Evolutionary conservation across 768 basidiomycete species (phyloP).

Genomic region (Cubamyces lactineus): DNA sequence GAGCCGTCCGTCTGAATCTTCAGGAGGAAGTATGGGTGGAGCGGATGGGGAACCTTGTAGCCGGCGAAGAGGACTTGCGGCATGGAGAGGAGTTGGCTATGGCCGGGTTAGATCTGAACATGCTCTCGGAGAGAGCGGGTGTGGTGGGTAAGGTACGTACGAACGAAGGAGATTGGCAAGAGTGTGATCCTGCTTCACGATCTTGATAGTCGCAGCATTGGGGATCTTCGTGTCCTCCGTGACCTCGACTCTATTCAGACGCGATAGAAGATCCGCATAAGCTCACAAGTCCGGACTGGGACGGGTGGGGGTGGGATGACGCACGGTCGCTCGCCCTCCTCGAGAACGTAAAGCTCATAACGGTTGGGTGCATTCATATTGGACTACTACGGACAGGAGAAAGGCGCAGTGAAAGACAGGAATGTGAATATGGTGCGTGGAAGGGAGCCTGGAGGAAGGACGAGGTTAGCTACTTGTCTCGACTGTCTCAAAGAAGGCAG

Average conservation of each 20-base stretch:
- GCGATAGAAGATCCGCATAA: conserved; percentile 11
- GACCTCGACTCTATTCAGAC: conserved; percentile 71
- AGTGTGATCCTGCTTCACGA: conserved; percentile 97
- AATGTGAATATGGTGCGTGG: not conserved
- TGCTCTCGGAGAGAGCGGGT: not conserved
- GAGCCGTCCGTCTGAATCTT: conserved; percentile 95
- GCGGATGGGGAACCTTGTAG: conserved; percentile 96
- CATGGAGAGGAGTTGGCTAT: conserved; percentile 87
- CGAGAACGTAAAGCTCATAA: conserved; percentile 87
- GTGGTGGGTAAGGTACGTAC: conserved; percentile 50
- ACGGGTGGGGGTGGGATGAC: conserved; percentile 39
- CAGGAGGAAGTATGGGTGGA: conserved; percentile 91
- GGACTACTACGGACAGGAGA: conserved; percentile 15
- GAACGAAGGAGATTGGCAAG: conserved; percentile 95
- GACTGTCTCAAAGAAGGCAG: not conserved
- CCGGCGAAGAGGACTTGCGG: conserved; percentile 93
- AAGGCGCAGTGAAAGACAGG: conserved; percentile 2
- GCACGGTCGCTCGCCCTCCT: conserved; percentile 93
- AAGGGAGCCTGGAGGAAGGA: not conserved
- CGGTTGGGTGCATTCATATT: conserved; percentile 94
- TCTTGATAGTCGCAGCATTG: conserved; percentile 92
- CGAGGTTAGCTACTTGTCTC: not conserved
- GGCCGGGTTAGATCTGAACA: not conserved
- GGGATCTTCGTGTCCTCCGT: conserved; percentile 97
- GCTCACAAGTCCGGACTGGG: conserved; percentile 16